Base-by-base conservation (phyloP, 441 rosid genomes). In the Corymbia calophylla region DNA sequence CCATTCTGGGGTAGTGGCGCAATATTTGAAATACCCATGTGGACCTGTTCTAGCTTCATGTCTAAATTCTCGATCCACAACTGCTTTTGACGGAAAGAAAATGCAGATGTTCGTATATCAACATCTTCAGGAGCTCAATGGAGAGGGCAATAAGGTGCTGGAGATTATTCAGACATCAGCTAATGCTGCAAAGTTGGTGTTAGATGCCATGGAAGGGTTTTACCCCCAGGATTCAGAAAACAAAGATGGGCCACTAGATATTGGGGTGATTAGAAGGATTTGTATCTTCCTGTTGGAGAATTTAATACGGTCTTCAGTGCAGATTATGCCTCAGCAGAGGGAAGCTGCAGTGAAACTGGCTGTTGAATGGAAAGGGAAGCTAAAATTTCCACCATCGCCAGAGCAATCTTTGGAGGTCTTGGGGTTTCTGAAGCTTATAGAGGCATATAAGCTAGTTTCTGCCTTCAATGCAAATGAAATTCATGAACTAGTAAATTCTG, bases 321-420 rank as follows among this genome's bases (percentile, higher is more conserved):
- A 80, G 82, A 88, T 92, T 55, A 88, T 8, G 70, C 90, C 91
- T 87, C 88, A 91, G 80, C 87, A 93, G 87, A 91, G 85, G 80
- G 91, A 89, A 90, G 92, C 90, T 87, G 95, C 95, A 32, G 48
- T 89, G 55, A 89, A 88, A 86, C 87, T 92, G 35, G 95, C 93
- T 35, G 25, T 6, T 53, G 90, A 93, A 87, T 93, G 94, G 92
- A 94, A 92, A 92, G 86, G 87, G 35, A 93, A 88, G 89, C 92
- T 92, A 86, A 55, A 49, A 31, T 86, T 89, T 18, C 54, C 60
- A 53, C 66, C 70, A 25, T 54, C 77, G 80, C 66, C 70, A 31
- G 90, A 91, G 53, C 87, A 91, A 86, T 88, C 92, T 44, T 88
- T 91, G 87, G 95, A 91, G 89, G 91, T 93, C 88, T 90, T 94